phyloP scores from a whole-genome alignment of 495 filamentous ascomycete genomes.

The Penicillium verhagenii region DNA sequence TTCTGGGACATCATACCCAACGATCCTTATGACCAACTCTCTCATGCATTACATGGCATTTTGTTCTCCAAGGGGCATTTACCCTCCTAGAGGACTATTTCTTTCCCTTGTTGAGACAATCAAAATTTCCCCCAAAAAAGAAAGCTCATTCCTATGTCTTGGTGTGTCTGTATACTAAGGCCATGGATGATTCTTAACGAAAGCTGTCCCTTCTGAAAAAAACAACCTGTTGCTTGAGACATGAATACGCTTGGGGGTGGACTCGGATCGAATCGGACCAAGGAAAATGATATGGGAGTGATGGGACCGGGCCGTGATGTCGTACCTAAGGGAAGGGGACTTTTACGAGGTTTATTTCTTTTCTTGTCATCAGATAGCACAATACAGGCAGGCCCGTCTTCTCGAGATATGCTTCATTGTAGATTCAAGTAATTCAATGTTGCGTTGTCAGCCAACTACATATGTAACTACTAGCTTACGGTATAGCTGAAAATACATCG shows the following conservation, averaged over 20 bases:
- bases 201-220: background rate
- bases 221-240: background rate
- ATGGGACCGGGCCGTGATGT: background rate
- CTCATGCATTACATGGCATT: slow-evolving; percentile 45
- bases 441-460: too few relatives aligned
- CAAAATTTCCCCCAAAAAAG: slow-evolving; percentile 6
- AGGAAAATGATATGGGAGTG: background rate
- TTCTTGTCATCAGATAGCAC: slow-evolving; percentile 8
- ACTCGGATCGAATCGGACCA: background rate
- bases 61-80: slow-evolving; percentile 19
- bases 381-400: slow-evolving; percentile 10
- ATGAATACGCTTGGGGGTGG: background rate
- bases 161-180: background rate
- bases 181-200: background rate
- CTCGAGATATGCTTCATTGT: background rate
- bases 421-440: too few relatives aligned
- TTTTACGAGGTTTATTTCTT: slow-evolving; percentile 7
- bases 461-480: too few relatives aligned
- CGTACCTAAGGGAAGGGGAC: background rate
- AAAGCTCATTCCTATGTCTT: background rate
- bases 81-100: background rate
- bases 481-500: too few relatives aligned
- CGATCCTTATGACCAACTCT: slow-evolving; percentile 47
- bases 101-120: slow-evolving; percentile 16
- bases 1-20: slow-evolving; percentile 41